A percentile compares a stretch with the other conserved stretches of the same genome.
These are phyloP conservation scores for Penicillium sp. DNA, from an alignment of 2,329 filamentous ascomycete genomes.

Conservation along the genomic window DNA sequence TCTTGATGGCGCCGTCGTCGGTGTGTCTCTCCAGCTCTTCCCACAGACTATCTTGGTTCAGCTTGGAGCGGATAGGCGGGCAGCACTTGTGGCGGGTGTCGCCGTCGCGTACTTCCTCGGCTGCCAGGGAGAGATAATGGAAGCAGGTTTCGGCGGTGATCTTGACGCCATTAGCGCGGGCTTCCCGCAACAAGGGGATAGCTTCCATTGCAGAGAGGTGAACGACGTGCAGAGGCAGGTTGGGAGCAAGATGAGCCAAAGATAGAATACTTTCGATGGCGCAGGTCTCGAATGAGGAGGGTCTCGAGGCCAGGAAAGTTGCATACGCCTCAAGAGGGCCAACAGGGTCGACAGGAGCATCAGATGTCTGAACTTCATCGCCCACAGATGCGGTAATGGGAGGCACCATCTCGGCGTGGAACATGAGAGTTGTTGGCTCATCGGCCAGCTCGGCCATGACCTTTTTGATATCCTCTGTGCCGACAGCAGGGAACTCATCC, in stretches of 20 bases:
- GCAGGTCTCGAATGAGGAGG: conserved; percentile 84
- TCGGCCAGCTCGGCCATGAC: conserved; percentile 79
- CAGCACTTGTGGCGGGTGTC: conserved; percentile 95
- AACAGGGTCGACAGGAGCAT: conserved; percentile 66
- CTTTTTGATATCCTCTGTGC: conserved; percentile 70
- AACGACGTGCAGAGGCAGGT: conserved; percentile 86
- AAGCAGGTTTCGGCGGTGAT: conserved; percentile 95
- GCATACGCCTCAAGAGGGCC: conserved; percentile 75
- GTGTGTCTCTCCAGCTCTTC: conserved; percentile 63
- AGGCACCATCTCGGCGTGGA: conserved; percentile 98
- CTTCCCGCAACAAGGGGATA: conserved; percentile 74
- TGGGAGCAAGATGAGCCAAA: conserved; percentile 74
- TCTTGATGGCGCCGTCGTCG: conserved; percentile 77
- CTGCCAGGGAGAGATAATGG: conserved; percentile 83
- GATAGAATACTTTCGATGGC: conserved; percentile 84
- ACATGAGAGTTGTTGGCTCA: conserved; percentile 89
- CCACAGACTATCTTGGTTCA: conserved; percentile 86
- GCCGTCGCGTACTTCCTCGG: conserved; percentile 76
- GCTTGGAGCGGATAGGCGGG: conserved; percentile 77
- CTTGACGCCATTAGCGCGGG: conserved; percentile 70
- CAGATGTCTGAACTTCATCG: conserved; percentile 69
- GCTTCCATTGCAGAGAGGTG: conserved; percentile 87
- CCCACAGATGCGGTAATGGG: conserved; percentile 76
- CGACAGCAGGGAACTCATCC: conserved; percentile 93
- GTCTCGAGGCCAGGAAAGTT: conserved; percentile 88